Conservation (phyloP, 2,329 filamentous ascomycete genomes). For the Ilyonectria mors-panacis region DNA sequence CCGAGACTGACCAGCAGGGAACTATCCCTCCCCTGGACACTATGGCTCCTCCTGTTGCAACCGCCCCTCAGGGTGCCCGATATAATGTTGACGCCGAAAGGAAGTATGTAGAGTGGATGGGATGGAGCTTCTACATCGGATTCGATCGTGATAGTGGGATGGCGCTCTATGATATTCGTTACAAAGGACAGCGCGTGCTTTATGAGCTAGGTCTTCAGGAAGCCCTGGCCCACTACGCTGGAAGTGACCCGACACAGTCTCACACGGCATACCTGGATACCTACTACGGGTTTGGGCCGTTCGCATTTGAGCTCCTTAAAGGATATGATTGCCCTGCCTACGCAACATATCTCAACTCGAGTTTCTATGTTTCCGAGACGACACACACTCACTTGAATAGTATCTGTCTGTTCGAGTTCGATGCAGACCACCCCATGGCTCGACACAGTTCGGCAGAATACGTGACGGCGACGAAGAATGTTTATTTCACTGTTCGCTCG, state of each 20-base stretch:
- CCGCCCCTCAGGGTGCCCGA: conserved; percentile 14
- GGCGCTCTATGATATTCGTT: conserved; percentile 65
- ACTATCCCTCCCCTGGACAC: conserved; percentile 25
- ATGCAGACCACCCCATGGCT: conserved; percentile 64
- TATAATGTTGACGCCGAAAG: conserved; percentile 21
- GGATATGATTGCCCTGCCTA: conserved; percentile 68
- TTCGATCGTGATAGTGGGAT: conserved; percentile 65
- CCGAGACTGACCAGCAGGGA: conserved; percentile 23
- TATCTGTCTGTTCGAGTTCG: conserved; percentile 71
- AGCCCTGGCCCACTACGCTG: conserved; percentile 67
- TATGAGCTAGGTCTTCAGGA: conserved; percentile 71
- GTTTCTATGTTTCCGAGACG: conserved; percentile 60
- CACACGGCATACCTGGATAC: conserved; percentile 63
- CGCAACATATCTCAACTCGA: conserved; percentile 64
- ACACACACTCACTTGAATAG: conserved; percentile 63
- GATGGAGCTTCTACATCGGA: conserved; percentile 63
- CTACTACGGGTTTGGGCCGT: conserved; percentile 64
- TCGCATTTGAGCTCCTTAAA: conserved; percentile 60
- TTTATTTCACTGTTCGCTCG: conserved; percentile 21
- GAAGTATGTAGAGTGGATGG: conserved; percentile 30
- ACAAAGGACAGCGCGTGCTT: conserved; percentile 68
- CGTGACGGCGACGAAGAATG: conserved; percentile 22
- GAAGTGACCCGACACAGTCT: conserved; percentile 62
- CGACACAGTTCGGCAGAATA: conserved; percentile 46
- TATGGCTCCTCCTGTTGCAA: conserved; percentile 20